Evolutionary conservation across 2,329 filamentous ascomycete species (phyloP).

Genomic region (Fusarium oligoseptatum): DNA sequence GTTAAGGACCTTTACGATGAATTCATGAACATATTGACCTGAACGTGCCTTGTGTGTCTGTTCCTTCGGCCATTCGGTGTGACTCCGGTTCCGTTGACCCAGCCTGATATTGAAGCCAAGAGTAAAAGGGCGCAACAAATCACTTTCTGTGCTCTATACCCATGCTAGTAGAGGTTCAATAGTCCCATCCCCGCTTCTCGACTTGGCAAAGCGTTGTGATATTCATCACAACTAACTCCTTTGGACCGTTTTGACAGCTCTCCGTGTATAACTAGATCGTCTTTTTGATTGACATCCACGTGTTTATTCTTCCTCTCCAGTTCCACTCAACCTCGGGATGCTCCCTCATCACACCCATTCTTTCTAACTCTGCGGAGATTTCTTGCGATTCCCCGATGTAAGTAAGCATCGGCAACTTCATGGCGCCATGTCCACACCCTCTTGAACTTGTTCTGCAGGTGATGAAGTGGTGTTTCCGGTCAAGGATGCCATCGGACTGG

Average conservation of each 20-base stretch:
- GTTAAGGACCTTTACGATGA: constrained; percentile 16
- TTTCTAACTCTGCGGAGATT: constrained; percentile 15
- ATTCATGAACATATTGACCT: constrained; percentile 31
- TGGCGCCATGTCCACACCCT: constrained; percentile 1
- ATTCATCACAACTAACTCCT: not conserved
- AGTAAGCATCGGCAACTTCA: not conserved
- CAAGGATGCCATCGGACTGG: constrained; percentile 2
- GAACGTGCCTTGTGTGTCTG: not conserved
- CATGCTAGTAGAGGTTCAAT: constrained; percentile 15
- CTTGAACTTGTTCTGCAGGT: not conserved
- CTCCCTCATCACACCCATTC: constrained; percentile 32
- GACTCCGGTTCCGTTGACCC: not conserved
- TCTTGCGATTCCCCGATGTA: not conserved
- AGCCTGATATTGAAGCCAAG: not conserved
- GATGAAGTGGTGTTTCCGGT: constrained; percentile 26
- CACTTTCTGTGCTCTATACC: constrained; percentile 7
- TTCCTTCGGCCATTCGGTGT: not conserved
- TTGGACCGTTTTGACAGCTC: not conserved
- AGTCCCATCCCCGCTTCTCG: constrained; percentile 18
- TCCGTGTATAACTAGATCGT: not conserved
- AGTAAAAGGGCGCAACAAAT: not conserved
- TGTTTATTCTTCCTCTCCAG: constrained; percentile 15
- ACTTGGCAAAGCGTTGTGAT: not conserved
- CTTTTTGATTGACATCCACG: constrained; percentile 13
- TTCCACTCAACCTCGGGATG: constrained; percentile 31